These are phyloP conservation scores for Agrocybe chaxingu DNA, from an alignment of 768 basidiomycete genomes.

Conservation along the genomic window DNA sequence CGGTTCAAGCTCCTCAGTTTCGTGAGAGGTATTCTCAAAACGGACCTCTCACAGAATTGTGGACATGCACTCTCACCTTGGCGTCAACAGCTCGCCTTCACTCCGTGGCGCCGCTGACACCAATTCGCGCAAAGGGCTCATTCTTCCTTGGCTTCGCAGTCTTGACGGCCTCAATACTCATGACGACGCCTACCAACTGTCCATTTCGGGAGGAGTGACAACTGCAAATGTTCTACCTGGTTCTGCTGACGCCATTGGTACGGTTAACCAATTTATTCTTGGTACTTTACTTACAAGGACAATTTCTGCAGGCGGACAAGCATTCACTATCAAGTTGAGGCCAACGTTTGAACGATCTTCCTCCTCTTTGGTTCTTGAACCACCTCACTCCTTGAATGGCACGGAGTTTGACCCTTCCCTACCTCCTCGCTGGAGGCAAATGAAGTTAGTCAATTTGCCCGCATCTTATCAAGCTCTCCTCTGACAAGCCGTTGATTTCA, in stretches of 20 bases:
- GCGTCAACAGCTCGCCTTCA: constrained; percentile 27
- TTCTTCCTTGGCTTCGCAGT: constrained; percentile 58
- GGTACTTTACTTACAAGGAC: not conserved
- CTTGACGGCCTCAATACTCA: constrained; percentile 77
- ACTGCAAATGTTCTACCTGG: constrained; percentile 74
- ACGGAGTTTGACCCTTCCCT: constrained; percentile 33
- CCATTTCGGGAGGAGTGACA: constrained; percentile 78
- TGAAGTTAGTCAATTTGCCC: constrained; percentile 48
- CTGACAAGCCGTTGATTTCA: constrained; percentile 12
- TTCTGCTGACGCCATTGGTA: constrained; percentile 61
- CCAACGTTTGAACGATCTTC: constrained; percentile 69
- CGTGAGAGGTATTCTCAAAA: not conserved
- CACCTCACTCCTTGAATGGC: constrained; percentile 52
- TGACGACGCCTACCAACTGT: constrained; percentile 62
- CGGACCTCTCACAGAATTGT: constrained; percentile 23
- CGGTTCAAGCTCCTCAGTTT: not conserved
- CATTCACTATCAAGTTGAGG: constrained; percentile 78
- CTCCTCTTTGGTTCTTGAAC: constrained; percentile 75
- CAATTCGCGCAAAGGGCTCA: constrained; percentile 47
- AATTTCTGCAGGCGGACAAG: constrained; percentile 60
- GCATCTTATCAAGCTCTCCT: not conserved
- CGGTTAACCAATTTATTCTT: not conserved
- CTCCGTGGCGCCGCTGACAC: constrained; percentile 40
- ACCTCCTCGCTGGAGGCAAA: constrained; percentile 62
- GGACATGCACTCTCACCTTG: constrained; percentile 55